phyloP scores from a whole-genome alignment of 306 rosid species.

The Cucurbita moschata region DNA sequence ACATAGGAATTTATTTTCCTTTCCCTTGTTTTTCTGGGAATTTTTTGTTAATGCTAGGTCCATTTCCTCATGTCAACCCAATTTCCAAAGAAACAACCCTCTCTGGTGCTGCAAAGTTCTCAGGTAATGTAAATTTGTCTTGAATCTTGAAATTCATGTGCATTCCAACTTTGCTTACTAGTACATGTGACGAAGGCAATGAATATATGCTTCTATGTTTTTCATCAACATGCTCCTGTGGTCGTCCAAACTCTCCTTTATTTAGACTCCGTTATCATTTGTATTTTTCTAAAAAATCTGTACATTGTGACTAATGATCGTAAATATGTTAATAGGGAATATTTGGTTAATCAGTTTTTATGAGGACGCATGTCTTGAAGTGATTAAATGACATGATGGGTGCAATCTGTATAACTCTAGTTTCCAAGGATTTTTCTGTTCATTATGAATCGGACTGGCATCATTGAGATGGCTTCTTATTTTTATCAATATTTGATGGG shows the following conservation, averaged over 20 bases:
- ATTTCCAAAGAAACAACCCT: constrained; percentile 87
- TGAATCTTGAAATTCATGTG: not conserved
- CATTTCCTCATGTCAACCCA: constrained; percentile 57
- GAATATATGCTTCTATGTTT: not conserved
- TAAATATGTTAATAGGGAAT: not conserved
- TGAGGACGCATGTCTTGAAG: not conserved
- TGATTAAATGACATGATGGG: not conserved
- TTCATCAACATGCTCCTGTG: not conserved
- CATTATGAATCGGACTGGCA: not conserved
- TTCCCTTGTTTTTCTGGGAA: constrained; percentile 9
- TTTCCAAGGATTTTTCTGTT: not conserved
- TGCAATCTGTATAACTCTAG: not conserved
- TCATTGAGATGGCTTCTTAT: not conserved
- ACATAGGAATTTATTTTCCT: not conserved
- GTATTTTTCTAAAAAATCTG: not conserved
- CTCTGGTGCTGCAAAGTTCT: constrained; percentile 77
- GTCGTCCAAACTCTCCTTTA: not conserved
- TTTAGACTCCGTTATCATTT: not conserved
- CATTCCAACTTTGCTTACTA: not conserved
- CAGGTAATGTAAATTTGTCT: constrained; percentile 38
- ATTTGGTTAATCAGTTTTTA: not conserved
- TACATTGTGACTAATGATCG: not conserved
- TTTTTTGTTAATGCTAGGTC: constrained; percentile 29
- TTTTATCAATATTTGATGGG: not conserved
- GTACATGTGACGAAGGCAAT: not conserved